Percentiles rank a stretch among this genome's conserved stretches.
These are phyloP conservation scores for Picea engelmannii DNA, from an alignment of 83 land plant species.

Conservation along the genomic window DNA sequence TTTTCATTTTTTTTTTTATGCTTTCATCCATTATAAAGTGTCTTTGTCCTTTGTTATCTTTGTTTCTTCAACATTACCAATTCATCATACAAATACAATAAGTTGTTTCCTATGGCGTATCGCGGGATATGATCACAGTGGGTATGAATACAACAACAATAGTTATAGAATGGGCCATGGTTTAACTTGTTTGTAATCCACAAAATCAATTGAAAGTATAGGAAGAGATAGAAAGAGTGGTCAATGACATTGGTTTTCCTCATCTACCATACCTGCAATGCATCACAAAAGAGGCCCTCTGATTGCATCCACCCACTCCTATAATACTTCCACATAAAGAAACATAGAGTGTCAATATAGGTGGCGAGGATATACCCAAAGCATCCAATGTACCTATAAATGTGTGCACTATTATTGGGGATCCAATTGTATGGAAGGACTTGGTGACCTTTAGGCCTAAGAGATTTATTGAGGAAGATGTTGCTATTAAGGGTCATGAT, in stretches of 20 bases:
- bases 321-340: conserved; percentile 95
- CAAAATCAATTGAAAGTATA: conserved; percentile 80
- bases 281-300: conserved; percentile 76
- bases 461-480: conserved; percentile 85
- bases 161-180: conserved; percentile 93
- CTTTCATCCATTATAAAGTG: neutral
- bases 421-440: conserved; percentile 7
- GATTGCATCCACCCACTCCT: conserved; percentile 44
- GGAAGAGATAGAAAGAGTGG: conserved; percentile 77
- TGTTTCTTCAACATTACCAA: neutral
- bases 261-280: conserved; percentile 82
- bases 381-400: conserved; percentile 90
- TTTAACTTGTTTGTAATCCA: conserved; percentile 78
- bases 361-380: conserved; percentile 90
- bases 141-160: conserved; percentile 96
- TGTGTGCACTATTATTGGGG: conserved; percentile 88
- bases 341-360: conserved; percentile 65
- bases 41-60: neutral
- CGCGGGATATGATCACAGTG: conserved; percentile 94
- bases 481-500: conserved; percentile 45
- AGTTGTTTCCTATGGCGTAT: no score
- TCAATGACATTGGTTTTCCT: conserved; percentile 73
- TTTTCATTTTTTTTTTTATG: conserved; percentile 8
- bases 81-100: no score
- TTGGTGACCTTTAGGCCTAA: conserved; percentile 32